phyloP scores from a whole-genome alignment of 176 grass and related monocot genomes.

The Bolboschoenus planiculmis region DNA sequence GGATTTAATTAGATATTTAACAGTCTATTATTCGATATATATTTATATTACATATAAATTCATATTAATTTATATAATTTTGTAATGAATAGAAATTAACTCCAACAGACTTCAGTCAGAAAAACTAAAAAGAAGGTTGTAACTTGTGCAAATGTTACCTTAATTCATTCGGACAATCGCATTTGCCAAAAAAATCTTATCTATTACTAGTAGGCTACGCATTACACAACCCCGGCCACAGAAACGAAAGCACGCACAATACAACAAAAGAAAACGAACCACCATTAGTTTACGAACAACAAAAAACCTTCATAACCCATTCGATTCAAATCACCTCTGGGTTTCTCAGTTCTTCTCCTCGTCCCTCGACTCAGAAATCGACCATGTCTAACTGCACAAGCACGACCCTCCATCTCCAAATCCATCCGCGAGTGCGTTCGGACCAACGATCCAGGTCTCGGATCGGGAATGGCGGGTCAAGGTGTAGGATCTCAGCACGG shows the following conservation, averaged over 20 bases:
- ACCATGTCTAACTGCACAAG: constrained; percentile 33
- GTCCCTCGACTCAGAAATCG: background rate
- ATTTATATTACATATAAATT: no score
- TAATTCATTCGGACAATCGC: background rate
- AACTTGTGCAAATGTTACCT: background rate
- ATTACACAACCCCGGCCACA: background rate
- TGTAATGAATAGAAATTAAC: no score
- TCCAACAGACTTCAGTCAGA: background rate
- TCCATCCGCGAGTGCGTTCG: background rate
- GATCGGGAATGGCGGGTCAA: background rate
- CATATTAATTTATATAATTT: no score
- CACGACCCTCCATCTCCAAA: constrained; percentile 8
- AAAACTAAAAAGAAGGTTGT: background rate
- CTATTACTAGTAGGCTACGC: background rate
- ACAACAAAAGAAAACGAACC: background rate
- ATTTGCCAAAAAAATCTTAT: background rate
- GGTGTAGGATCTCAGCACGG: background rate
- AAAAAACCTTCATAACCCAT: background rate
- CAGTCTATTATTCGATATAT: no score
- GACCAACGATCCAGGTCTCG: background rate
- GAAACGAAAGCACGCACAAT: background rate
- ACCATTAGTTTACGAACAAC: background rate
- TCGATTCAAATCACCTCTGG: background rate
- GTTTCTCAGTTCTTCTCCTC: constrained; percentile 5
- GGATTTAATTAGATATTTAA: no score